Percentiles rank a stretch among this genome's conserved stretches.
phyloP scores from a whole-genome alignment of 495 filamentous ascomycete species.

The Aspergillus steynii region DNA sequence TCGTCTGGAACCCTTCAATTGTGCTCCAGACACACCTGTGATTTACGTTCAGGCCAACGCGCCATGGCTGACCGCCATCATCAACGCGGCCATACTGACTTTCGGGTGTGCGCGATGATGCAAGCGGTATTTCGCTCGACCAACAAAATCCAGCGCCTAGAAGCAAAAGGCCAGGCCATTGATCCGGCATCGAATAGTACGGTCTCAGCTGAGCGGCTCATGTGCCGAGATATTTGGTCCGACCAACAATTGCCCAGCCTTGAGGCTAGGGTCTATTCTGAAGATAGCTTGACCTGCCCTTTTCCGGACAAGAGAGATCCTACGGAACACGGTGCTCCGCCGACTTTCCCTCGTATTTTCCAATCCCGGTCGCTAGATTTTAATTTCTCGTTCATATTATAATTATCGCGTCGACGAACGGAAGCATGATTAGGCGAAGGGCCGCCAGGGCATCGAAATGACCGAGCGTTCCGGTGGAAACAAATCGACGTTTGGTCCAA shows the following conservation, averaged over 20 bases:
- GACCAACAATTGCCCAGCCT: not conserved
- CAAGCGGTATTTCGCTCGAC: not conserved
- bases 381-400: not conserved
- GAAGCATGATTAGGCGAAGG: not conserved
- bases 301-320: not conserved
- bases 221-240: conserved; percentile 5
- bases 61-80: conserved; percentile 1
- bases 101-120: conserved; percentile 2
- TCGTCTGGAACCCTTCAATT: not conserved
- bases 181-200: not conserved
- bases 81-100: not conserved
- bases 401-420: not conserved
- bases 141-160: not conserved
- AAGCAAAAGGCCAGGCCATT: not conserved
- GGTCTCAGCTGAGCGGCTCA: not conserved
- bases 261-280: not conserved
- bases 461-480: not conserved
- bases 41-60: not conserved
- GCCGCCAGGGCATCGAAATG: not conserved
- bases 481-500: not conserved
- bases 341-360: not conserved
- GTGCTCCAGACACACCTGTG: not conserved
- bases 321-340: conserved; percentile 5
- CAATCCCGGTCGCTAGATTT: not conserved
- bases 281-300: not conserved